Base-by-base conservation (phyloP, 1,284 basidiomycete genomes). In the Microbotryum intermedium region DNA sequence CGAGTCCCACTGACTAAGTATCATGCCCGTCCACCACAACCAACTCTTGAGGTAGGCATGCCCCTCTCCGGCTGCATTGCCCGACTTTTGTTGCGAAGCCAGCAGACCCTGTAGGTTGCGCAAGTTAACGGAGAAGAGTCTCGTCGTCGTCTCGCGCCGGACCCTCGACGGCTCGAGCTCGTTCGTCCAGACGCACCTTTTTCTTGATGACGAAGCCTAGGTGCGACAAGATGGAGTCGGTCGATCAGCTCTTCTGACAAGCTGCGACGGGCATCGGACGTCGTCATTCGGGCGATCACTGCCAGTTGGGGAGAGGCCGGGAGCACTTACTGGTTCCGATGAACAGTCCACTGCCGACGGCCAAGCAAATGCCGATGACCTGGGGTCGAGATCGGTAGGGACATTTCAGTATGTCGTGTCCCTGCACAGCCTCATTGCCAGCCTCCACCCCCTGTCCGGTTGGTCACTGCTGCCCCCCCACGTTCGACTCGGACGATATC, bases 291-390 rank as follows among this genome's bases (percentile, higher is more conserved):
- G 11, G n/a, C n/a, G n/a, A n/a, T n/a, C n/a, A n/a, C n/a, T n/a
- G n/a, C n/a, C n/a, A n/a, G n/a, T n/a, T n/a, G n/a, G 4, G 34
- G 34, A 16, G 34, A 45, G 23, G 29, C 10, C 13, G 39, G 42
- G n/a, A 53, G 83, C 20, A 90, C 89, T 75, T 90, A 93, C 70
- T 87, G n/a, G 85, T 81, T 7, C 94, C 94, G 69, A 97, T 97
- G 68, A 98, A 84, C 26, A 93, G 48, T 25, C 94, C 94, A 71
- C 85, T 89, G 21, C 77, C 76, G 53, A 97, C 78, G 23, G 93
- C 92, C 45, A 97, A 82, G 58, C 87, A 78, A 63, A 97, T 74
- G 53, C 81, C 80, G 60, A 82, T 73, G 60, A 79, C 76, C 70
- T 80, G 34, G 10, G n/a, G n/a, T n/a, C n/a, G n/a, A n/a, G n/a